Evolutionary conservation across 2,329 filamentous ascomycete species (phyloP).

Genomic region (Plectosphaerella plurivora): DNA sequence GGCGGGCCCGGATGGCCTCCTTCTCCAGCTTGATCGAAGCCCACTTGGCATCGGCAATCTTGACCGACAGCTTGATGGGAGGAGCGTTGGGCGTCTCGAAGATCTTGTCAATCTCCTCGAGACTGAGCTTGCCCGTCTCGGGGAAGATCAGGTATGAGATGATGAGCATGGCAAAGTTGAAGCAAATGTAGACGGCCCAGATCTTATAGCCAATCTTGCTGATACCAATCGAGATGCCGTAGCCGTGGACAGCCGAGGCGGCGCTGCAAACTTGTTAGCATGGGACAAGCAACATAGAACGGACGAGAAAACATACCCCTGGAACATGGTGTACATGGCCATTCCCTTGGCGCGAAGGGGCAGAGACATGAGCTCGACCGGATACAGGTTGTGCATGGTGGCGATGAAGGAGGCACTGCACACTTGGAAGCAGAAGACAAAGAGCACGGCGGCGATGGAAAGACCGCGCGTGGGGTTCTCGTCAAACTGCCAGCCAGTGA

Average conservation of each 20-base stretch:
- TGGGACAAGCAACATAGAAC: no score
- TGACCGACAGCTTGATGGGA: constrained; percentile 11
- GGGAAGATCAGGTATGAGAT: constrained; percentile 46
- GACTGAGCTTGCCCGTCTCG: constrained; percentile 41
- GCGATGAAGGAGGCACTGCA: constrained; percentile 39
- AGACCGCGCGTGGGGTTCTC: constrained; percentile 21
- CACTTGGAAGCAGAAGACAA: constrained; percentile 43
- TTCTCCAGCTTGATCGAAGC: constrained; percentile 4
- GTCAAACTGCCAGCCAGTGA: constrained; percentile 41
- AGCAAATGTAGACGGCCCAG: constrained; percentile 44
- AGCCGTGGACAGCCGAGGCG: constrained; percentile 36
- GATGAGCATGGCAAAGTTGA: constrained; percentile 42
- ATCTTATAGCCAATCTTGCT: constrained; percentile 43
- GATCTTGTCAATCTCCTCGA: constrained; percentile 56
- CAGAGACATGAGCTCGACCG: constrained; percentile 37
- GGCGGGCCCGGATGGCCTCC: not conserved
- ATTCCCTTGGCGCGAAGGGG: constrained; percentile 39
- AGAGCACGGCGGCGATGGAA: constrained; percentile 36
- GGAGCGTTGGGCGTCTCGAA: constrained; percentile 27
- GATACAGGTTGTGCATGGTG: constrained; percentile 43
- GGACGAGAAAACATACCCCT: constrained; percentile 18
- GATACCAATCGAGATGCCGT: constrained; percentile 43
- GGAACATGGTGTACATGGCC: constrained; percentile 38
- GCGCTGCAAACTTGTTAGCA: constrained; percentile 7
- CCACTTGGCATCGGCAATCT: constrained; percentile 11